Conservation (phyloP, 2,329 filamentous ascomycete genomes). For the Botrytis sinoallii region DNA sequence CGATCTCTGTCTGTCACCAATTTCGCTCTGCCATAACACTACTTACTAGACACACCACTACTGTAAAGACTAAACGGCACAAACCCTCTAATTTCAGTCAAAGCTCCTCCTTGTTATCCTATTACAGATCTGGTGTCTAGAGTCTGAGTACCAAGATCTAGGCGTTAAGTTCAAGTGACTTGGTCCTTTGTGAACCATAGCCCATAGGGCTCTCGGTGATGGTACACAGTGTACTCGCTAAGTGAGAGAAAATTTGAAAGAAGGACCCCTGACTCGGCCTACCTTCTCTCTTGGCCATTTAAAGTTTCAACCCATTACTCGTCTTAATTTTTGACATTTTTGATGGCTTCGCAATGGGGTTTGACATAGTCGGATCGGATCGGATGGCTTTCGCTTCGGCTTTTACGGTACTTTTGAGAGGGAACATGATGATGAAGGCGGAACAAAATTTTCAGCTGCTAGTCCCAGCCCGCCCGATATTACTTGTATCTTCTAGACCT, state of each 20-base stretch:
- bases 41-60: neutral
- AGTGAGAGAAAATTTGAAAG: neutral
- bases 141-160: neutral
- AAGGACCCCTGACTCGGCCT: neutral
- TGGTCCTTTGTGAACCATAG: neutral
- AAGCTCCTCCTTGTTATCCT: neutral
- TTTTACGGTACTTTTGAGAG: neutral
- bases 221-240: neutral
- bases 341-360: neutral
- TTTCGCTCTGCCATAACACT: neutral
- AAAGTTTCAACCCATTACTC: neutral
- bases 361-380: neutral
- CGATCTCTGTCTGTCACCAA: neutral
- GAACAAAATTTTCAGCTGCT: neutral
- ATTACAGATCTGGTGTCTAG: neutral
- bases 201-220: neutral
- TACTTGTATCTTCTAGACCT: neutral
- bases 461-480: neutral
- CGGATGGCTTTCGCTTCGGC: neutral
- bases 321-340: neutral
- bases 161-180: neutral
- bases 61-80: neutral
- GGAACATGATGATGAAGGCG: neutral
- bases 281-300: neutral
- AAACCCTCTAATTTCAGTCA: neutral